Conservation (phyloP, 2,329 filamentous ascomycete genomes). For the Botrytis cinerea region DNA sequence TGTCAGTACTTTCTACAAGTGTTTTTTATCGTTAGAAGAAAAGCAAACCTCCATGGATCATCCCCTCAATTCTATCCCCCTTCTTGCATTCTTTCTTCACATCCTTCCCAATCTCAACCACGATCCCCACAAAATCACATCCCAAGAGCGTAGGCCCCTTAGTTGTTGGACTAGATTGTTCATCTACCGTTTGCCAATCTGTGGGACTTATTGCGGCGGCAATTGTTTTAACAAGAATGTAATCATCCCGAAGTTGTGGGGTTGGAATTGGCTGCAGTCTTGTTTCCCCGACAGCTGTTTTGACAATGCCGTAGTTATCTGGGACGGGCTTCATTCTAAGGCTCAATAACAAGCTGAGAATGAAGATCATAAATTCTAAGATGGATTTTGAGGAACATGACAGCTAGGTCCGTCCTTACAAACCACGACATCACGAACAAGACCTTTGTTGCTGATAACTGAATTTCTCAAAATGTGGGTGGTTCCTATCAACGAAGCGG, state of each 20-base stretch:
- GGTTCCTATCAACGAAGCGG: background rate
- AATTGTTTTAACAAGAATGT: background rate
- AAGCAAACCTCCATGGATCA: constrained; percentile 34
- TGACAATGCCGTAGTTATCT: background rate
- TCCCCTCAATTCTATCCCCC: constrained; percentile 32
- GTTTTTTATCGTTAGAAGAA: background rate
- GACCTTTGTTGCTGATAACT: background rate
- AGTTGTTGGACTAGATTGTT: background rate
- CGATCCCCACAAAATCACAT: constrained; percentile 23
- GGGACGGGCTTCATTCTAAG: background rate
- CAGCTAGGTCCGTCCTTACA: background rate
- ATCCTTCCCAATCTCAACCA: constrained; percentile 25
- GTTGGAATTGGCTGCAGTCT: background rate
- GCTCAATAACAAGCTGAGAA: background rate
- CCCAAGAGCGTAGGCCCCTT: background rate
- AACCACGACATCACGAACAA: background rate
- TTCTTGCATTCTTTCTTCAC: constrained; percentile 31
- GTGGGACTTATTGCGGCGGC: background rate
- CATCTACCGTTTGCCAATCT: background rate
- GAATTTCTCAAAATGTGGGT: background rate
- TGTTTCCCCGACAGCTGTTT: background rate
- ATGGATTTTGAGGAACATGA: background rate
- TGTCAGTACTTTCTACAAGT: background rate
- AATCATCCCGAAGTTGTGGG: constrained; percentile 1
- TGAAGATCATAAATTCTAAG: background rate